Evolutionary conservation across 1,284 basidiomycete genomes (phyloP).

Genomic region (Papiliotrema laurentii): DNA sequence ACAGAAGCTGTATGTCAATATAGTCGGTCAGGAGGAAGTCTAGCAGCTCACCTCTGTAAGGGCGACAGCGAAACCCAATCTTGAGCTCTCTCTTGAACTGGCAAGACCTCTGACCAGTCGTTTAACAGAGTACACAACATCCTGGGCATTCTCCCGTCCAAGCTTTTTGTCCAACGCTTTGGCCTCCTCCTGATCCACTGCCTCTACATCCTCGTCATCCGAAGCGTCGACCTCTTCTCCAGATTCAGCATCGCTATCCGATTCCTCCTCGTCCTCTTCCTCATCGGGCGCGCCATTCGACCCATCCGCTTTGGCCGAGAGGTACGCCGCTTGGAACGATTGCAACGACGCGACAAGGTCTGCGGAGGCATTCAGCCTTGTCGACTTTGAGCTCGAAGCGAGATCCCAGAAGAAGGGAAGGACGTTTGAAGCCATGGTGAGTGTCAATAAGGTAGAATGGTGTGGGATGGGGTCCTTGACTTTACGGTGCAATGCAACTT

Average conservation of each 20-base stretch:
- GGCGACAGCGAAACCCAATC: conserved; percentile 91
- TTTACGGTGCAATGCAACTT: no score
- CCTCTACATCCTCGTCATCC: conserved; percentile 52
- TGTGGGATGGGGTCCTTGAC: no score
- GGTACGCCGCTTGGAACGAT: conserved; percentile 64
- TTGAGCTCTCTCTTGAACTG: conserved; percentile 85
- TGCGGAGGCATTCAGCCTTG: conserved; percentile 77
- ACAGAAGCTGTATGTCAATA: conserved; percentile 60
- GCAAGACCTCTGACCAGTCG: conserved; percentile 80
- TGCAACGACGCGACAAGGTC: conserved; percentile 75
- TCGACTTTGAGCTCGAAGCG: conserved; percentile 73
- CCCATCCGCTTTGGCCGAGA: conserved; percentile 42
- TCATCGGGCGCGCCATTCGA: conserved; percentile 41
- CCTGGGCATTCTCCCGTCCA: conserved; percentile 68
- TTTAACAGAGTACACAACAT: conserved; percentile 83
- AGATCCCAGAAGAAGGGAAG: conserved; percentile 92
- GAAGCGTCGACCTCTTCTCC: conserved; percentile 37
- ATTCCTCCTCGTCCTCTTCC: conserved; percentile 50
- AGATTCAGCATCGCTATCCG: conserved; percentile 1
- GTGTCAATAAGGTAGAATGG: no score
- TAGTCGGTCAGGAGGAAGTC: conserved; percentile 26
- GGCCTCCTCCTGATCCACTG: conserved; percentile 49
- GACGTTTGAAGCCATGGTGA: conserved; percentile 48
- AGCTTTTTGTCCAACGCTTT: conserved; percentile 45
- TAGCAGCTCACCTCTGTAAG: conserved; percentile 76